Conservation (phyloP, 805 yeast genomes). For the Isabelozyma gotoi region DNA sequence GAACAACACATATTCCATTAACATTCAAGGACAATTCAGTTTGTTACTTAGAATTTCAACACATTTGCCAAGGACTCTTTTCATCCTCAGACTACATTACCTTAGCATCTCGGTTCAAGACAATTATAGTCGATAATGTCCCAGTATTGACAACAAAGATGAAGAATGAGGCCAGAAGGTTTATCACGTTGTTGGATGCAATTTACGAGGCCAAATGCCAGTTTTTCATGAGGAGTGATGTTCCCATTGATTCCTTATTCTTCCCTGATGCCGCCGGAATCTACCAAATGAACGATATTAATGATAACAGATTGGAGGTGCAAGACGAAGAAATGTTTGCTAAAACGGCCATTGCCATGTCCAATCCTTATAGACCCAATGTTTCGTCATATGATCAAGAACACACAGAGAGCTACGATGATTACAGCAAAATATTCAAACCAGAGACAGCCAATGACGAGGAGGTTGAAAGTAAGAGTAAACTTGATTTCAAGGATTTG, state of each 20-base stretch:
- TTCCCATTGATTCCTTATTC: constrained; percentile 51
- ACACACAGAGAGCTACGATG: constrained; percentile 20
- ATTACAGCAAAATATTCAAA: too few species aligned
- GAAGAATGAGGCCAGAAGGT: constrained; percentile 69
- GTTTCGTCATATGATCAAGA: constrained; percentile 60
- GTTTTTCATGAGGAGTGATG: constrained; percentile 52
- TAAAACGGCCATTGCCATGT: constrained; percentile 56
- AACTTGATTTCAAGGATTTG: constrained; percentile 41
- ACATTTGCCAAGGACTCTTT: constrained; percentile 54
- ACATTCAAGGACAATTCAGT: constrained; percentile 33
- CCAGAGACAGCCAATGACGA: constrained; percentile 15
- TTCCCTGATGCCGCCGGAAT: constrained; percentile 49
- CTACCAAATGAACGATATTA: constrained; percentile 10
- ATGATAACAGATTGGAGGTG: constrained; percentile 40
- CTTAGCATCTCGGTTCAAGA: constrained; percentile 57
- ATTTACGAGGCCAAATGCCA: constrained; percentile 67
- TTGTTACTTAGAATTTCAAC: constrained; percentile 51
- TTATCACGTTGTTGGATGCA: constrained; percentile 68
- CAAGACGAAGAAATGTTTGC: constrained; percentile 73
- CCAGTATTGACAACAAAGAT: constrained; percentile 56
- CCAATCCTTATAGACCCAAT: constrained; percentile 70
- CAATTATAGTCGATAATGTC: constrained; percentile 58
- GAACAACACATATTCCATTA: constrained; percentile 48
- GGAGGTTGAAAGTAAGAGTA: constrained; percentile 3
- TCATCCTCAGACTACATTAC: constrained; percentile 74